Percentiles rank a stretch among this genome's conserved stretches.
These are phyloP conservation scores for Yarrowia hollandica DNA, from an alignment of 805 yeast genomes.

Conservation along the genomic window DNA sequence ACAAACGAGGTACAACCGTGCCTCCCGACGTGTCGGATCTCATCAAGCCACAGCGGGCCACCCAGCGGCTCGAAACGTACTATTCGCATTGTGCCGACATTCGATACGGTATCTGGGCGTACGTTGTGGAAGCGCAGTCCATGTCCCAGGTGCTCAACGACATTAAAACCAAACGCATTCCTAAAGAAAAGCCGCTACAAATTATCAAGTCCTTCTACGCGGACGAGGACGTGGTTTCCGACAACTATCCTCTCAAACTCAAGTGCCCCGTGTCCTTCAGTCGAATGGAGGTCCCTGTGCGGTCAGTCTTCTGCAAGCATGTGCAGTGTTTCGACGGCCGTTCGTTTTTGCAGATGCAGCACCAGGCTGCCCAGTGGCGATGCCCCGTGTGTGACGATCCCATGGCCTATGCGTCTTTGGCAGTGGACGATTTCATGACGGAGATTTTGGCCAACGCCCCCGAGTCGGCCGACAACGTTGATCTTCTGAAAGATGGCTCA, in stretches of 20 bases:
- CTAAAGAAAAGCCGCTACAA: slow-evolving; percentile 51
- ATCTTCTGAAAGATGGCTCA: slow-evolving; percentile 66
- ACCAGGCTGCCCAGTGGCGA: slow-evolving; percentile 78
- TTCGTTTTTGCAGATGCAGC: slow-evolving; percentile 71
- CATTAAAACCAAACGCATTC: slow-evolving; percentile 52
- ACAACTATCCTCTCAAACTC: slow-evolving; percentile 64
- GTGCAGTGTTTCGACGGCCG: slow-evolving; percentile 85
- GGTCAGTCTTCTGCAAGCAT: slow-evolving; percentile 72
- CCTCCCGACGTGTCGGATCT: slow-evolving; percentile 75
- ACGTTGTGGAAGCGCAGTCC: slow-evolving; percentile 54
- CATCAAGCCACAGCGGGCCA: slow-evolving; percentile 34
- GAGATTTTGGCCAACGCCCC: slow-evolving; percentile 59
- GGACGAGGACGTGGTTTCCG: slow-evolving; percentile 71
- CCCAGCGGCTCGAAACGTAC: slow-evolving; percentile 4
- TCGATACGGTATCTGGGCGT: slow-evolving; percentile 47
- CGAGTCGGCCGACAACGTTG: slow-evolving; percentile 63
- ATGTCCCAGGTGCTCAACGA: slow-evolving; percentile 47
- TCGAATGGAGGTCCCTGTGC: slow-evolving; percentile 68
- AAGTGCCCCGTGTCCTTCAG: slow-evolving; percentile 77
- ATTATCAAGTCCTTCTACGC: slow-evolving; percentile 47
- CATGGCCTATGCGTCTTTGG: slow-evolving; percentile 57
- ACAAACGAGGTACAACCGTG: slow-evolving; percentile 70
- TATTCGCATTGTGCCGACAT: slow-evolving; percentile 7
- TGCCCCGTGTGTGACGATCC: slow-evolving; percentile 77
- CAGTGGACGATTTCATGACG: slow-evolving; percentile 69